Evolutionary conservation across 2,329 filamentous ascomycete species (phyloP).

Genomic region (Colletotrichum liaoningense): DNA sequence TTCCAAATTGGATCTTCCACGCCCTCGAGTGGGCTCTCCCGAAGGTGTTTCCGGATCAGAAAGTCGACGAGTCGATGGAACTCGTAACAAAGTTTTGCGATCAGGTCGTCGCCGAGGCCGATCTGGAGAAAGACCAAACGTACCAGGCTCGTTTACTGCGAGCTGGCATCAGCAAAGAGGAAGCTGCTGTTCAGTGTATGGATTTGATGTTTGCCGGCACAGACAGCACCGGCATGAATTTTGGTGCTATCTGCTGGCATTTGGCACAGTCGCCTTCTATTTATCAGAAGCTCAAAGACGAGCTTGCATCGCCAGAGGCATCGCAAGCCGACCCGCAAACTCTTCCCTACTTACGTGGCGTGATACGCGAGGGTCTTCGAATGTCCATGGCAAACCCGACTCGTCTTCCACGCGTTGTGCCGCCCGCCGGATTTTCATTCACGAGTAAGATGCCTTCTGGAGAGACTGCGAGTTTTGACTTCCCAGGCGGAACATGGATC

Average conservation of each 20-base stretch:
- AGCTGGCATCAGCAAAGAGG: background rate
- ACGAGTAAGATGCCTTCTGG: background rate
- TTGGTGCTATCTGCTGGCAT: conserved; percentile 13
- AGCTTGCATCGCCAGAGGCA: background rate
- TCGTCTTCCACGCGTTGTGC: background rate
- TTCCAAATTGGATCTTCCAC: background rate
- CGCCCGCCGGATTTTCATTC: background rate
- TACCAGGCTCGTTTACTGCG: background rate
- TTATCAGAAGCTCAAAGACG: background rate
- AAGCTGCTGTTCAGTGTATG: conserved; percentile 1
- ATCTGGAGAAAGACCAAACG: background rate
- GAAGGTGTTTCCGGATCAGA: background rate
- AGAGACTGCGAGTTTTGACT: background rate
- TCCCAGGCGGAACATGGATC: background rate
- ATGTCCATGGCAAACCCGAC: conserved; percentile 14
- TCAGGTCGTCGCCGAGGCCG: background rate
- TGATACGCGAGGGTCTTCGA: background rate
- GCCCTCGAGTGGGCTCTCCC: background rate
- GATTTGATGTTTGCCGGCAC: conserved; percentile 14
- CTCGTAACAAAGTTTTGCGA: background rate
- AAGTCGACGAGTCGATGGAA: background rate
- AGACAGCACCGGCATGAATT: conserved; percentile 12
- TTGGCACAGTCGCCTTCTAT: background rate
- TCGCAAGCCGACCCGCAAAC: background rate
- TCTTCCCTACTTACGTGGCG: background rate